Conservation (phyloP, 176 grass and related monocot species). For the Carex kokanica region DNA sequence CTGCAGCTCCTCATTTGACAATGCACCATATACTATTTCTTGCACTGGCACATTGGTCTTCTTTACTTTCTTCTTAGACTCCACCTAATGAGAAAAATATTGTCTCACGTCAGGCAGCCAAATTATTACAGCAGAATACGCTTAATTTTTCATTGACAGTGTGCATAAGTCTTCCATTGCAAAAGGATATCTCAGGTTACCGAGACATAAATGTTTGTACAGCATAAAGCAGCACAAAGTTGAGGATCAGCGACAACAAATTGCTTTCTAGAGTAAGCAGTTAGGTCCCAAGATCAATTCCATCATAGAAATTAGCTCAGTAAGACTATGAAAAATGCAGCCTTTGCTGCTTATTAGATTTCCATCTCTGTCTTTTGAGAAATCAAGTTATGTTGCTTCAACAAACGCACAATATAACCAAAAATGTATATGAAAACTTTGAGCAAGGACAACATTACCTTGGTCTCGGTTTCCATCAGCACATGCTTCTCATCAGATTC, state of each 20-base stretch:
- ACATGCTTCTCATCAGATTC: conserved; percentile 57
- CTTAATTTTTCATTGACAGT: not conserved
- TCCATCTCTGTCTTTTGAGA: not conserved
- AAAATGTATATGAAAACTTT: not conserved
- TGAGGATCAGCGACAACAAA: not conserved
- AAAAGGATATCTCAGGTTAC: not conserved
- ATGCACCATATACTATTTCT: conserved; percentile 70
- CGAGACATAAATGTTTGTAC: not conserved
- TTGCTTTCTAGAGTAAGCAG: not conserved
- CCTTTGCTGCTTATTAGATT: not conserved
- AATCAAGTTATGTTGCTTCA: not conserved
- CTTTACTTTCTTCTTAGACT: conserved; percentile 87
- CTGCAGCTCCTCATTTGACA: conserved; percentile 54
- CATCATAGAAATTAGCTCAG: not conserved
- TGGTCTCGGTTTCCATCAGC: conserved; percentile 86
- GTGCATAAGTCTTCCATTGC: not conserved
- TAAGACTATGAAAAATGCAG: not conserved
- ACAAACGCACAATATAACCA: not conserved
- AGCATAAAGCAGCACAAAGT: not conserved
- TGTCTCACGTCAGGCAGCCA: not conserved
- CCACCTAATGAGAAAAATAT: conserved; percentile 37
- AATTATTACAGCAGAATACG: not conserved
- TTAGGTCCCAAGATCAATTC: not conserved
- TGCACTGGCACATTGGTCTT: conserved; percentile 65
- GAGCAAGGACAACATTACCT: conserved; percentile 35